These are phyloP conservation scores for Grigorovia transvaalensis DNA, from an alignment of 805 yeast genomes.

Conservation along the genomic window DNA sequence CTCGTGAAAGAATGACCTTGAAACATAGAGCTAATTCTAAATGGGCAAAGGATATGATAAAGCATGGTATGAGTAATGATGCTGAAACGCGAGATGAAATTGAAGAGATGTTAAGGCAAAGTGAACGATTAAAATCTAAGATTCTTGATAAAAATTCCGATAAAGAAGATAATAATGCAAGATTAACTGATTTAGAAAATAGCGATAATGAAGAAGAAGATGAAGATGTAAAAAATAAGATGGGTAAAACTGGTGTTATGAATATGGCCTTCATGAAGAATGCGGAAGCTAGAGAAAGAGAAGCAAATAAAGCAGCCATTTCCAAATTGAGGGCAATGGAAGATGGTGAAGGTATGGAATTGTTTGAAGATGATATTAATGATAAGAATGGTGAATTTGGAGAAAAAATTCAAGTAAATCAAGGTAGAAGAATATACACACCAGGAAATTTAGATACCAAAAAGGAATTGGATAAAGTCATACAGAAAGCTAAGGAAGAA, in stretches of 20 bases:
- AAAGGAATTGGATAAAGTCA: constrained; percentile 28
- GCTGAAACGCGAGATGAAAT: constrained; percentile 73
- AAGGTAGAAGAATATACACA: constrained; percentile 74
- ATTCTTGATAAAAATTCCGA: constrained; percentile 59
- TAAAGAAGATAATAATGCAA: constrained; percentile 31
- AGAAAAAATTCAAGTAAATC: constrained; percentile 45
- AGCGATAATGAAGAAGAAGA: constrained; percentile 34
- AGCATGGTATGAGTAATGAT: constrained; percentile 85
- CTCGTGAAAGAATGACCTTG: constrained; percentile 84
- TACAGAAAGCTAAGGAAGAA: constrained; percentile 34
- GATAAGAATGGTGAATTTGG: constrained; percentile 28
- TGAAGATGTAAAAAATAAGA: constrained; percentile 29
- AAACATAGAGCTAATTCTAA: constrained; percentile 79
- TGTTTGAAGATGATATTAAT: constrained; percentile 20
- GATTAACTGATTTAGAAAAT: constrained; percentile 41
- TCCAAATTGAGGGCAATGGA: constrained; percentile 42
- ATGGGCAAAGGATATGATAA: constrained; percentile 88
- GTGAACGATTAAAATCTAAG: constrained; percentile 64
- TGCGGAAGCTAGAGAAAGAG: constrained; percentile 63
- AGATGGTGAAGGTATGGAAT: constrained; percentile 35
- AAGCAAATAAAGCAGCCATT: constrained; percentile 46
- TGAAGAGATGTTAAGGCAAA: constrained; percentile 88
- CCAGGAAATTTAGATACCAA: constrained; percentile 35
- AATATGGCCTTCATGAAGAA: constrained; percentile 93
- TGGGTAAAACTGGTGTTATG: constrained; percentile 83